A percentile compares a stretch with the other conserved stretches of the same genome.
Conservation (phyloP, 495 filamentous ascomycete genomes). For the Ascodesmis nigricans region DNA sequence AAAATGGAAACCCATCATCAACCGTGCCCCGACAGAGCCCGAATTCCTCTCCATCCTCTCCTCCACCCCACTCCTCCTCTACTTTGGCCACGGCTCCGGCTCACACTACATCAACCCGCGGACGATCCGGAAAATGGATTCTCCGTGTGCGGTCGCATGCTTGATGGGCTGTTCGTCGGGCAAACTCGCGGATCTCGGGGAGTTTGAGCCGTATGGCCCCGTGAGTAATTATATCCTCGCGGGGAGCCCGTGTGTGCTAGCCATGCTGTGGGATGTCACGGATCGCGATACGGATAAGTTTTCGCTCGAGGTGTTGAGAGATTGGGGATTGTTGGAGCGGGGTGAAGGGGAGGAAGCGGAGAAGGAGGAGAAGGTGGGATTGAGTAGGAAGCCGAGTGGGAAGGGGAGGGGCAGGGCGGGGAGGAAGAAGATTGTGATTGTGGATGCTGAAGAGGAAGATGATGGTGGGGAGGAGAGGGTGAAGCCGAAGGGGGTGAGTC, state of each 20-base stretch:
- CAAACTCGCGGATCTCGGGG: conserved; percentile 51
- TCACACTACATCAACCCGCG: conserved; percentile 72
- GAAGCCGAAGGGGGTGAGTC: conserved; percentile 19
- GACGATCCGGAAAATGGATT: conserved; percentile 53
- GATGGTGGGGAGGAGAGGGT: not conserved
- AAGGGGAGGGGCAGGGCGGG: conserved; percentile 18
- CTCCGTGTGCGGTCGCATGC: conserved; percentile 56
- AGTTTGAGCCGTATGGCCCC: conserved; percentile 74
- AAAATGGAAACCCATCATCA: conserved; percentile 42
- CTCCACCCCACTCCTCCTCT: conserved; percentile 47
- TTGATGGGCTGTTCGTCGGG: conserved; percentile 86
- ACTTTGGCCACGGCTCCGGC: conserved; percentile 93
- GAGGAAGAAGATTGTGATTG: conserved; percentile 11
- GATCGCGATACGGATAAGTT: conserved; percentile 92
- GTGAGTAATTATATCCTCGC: conserved; percentile 80
- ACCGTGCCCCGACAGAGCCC: conserved; percentile 46
- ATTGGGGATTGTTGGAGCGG: conserved; percentile 50
- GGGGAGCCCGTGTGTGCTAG: conserved; percentile 61
- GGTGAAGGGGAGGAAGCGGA: conserved; percentile 16
- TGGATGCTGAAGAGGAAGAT: too few relatives aligned
- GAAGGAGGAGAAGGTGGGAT: conserved; percentile 16
- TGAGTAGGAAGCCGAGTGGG: conserved; percentile 14
- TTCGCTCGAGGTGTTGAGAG: conserved; percentile 47
- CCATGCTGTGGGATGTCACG: conserved; percentile 92
- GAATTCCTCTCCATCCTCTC: conserved; percentile 47